Evolutionary conservation across 108 stramenopile species (phyloP).

Genomic region (Parmales sp.): DNA sequence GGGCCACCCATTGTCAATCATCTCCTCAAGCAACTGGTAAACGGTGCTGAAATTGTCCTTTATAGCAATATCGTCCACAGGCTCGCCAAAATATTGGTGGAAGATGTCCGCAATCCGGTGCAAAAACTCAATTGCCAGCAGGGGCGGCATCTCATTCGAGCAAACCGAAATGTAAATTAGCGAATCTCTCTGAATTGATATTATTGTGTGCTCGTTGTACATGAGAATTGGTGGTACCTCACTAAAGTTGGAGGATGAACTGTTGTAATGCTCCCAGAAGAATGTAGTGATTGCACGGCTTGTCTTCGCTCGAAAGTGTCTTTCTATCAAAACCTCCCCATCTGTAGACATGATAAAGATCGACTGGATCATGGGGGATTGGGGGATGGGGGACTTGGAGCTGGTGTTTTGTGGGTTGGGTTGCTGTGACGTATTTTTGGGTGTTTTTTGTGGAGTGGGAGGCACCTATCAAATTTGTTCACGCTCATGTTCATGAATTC

Average conservation of each 20-base stretch:
- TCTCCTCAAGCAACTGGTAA: constrained; percentile 94
- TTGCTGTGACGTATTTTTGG: too few relatives aligned
- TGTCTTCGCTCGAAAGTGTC: constrained; percentile 62
- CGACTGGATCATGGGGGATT: constrained; percentile 61
- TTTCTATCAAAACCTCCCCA: constrained; percentile 80
- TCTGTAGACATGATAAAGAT: constrained; percentile 71
- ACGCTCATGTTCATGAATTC: neutral
- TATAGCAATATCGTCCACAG: constrained; percentile 83
- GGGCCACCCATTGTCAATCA: constrained; percentile 96
- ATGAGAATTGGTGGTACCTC: constrained; percentile 40
- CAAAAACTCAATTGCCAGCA: constrained; percentile 87
- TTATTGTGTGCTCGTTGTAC: constrained; percentile 19
- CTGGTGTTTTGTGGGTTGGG: neutral
- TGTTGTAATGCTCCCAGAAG: constrained; percentile 68
- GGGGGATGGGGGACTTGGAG: neutral
- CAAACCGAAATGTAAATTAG: constrained; percentile 81
- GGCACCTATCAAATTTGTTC: neutral
- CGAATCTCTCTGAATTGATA: constrained; percentile 64
- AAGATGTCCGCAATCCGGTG: constrained; percentile 90
- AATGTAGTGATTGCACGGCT: constrained; percentile 64
- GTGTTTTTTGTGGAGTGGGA: neutral
- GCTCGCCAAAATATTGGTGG: constrained; percentile 82
- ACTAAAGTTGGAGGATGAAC: neutral
- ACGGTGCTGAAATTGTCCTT: constrained; percentile 94
- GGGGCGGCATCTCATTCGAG: constrained; percentile 73